Percentiles rank a stretch among this genome's conserved stretches.
Evolutionary conservation across 2,329 filamentous ascomycete genomes (phyloP).

Genomic region (Arthroderma uncinatum): DNA sequence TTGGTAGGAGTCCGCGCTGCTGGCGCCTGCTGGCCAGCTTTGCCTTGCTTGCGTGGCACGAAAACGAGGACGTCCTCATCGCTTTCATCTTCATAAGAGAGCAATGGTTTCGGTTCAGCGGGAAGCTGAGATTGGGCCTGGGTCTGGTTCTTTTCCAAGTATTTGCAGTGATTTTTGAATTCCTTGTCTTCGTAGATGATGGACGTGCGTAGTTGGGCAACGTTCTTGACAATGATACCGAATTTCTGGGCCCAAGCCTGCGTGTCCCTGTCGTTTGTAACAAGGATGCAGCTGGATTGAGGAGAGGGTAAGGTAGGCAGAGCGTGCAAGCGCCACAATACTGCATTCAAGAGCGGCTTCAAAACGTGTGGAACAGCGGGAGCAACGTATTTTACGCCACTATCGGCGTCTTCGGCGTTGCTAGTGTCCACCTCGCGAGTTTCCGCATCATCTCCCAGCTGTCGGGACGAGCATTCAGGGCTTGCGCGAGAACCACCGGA

Average conservation of each 20-base stretch:
- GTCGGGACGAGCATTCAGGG: constrained; percentile 29
- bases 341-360: constrained; percentile 35
- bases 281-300: constrained; percentile 31
- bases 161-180: constrained; percentile 36
- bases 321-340: constrained; percentile 36
- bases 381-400: constrained; percentile 25
- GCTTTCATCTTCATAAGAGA: constrained; percentile 39
- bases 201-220: constrained; percentile 37
- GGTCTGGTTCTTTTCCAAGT: constrained; percentile 34
- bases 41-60: constrained; percentile 33
- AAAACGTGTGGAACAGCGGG: constrained; percentile 31
- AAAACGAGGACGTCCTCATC: constrained; percentile 41
- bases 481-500: constrained; percentile 38
- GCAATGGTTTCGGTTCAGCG: constrained; percentile 28
- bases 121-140: constrained; percentile 7
- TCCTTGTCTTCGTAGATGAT: constrained; percentile 39
- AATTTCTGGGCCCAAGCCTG: constrained; percentile 39
- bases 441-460: constrained; percentile 19
- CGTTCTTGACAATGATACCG: constrained; percentile 38
- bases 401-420: constrained; percentile 23
- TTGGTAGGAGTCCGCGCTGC: constrained; percentile 21
- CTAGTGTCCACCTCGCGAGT: constrained; percentile 19
- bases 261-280: constrained; percentile 35
- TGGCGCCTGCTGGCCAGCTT: constrained; percentile 23
- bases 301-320: constrained; percentile 24